Percentiles rank a stretch among this genome's conserved stretches.
Evolutionary conservation across 164 flowering plant genomes (phyloP).

Genomic region (Aristolochia contorta): DNA sequence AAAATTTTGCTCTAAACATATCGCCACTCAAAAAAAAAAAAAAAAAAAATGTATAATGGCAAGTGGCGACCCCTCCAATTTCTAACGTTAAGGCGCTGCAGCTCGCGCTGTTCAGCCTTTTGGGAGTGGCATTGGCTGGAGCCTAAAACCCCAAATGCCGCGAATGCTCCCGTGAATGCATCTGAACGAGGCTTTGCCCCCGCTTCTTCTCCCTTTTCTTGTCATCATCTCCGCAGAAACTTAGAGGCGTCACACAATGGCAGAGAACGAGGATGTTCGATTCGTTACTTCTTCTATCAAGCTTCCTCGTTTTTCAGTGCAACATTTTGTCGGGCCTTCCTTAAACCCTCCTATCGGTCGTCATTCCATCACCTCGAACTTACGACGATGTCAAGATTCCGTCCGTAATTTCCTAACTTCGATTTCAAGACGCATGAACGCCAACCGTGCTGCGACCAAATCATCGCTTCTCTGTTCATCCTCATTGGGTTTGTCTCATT

Average conservation of each 20-base stretch:
- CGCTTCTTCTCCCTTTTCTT: no score
- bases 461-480: slow-evolving; percentile 28
- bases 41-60: no score
- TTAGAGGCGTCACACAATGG: slow-evolving; percentile 15
- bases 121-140: no score
- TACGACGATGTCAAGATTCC: slow-evolving; percentile 13
- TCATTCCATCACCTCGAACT: slow-evolving; percentile 15
- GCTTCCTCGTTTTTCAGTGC: slow-evolving; percentile 10
- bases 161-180: no score
- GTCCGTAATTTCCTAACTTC: slow-evolving; percentile 22
- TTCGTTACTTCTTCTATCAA: slow-evolving; percentile 39
- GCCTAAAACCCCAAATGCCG: no score
- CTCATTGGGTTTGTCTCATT: slow-evolving; percentile 21
- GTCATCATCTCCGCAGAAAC: no score
- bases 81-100: no score
- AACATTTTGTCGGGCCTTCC: slow-evolving; percentile 1
- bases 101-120: no score
- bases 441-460: background rate
- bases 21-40: no score
- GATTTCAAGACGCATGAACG: slow-evolving; percentile 6
- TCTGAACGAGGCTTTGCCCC: no score
- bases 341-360: slow-evolving; percentile 21
- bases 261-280: slow-evolving; percentile 25
- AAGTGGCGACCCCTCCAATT: no score
- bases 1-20: no score